Evolutionary conservation across 495 filamentous ascomycete species (phyloP).

Genomic region (Articulospora tetracladia): DNA sequence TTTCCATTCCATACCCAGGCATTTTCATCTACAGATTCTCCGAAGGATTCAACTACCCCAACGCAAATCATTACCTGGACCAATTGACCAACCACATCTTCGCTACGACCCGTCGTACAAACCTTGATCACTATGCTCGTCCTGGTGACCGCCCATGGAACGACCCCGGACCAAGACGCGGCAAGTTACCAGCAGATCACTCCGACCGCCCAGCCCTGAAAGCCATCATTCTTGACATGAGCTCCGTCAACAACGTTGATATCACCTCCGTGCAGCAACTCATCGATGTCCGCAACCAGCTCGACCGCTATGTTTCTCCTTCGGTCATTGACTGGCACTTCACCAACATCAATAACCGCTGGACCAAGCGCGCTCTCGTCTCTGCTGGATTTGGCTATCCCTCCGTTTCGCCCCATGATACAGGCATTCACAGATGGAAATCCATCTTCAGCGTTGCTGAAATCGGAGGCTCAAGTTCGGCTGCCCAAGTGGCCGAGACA

Average conservation of each 20-base stretch:
- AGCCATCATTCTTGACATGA: constrained; percentile 93
- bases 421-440: constrained; percentile 69
- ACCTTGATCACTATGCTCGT: constrained; percentile 54
- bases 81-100: constrained; percentile 72
- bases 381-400: constrained; percentile 92
- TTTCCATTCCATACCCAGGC: constrained; percentile 81
- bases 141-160: constrained; percentile 95
- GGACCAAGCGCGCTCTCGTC: constrained; percentile 94
- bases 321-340: constrained; percentile 94
- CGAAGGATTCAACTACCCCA: constrained; percentile 96
- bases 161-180: constrained; percentile 74
- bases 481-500: constrained; percentile 52
- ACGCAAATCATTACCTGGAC: constrained; percentile 88
- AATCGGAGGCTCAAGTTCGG: constrained; percentile 67
- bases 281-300: constrained; percentile 96
- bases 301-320: constrained; percentile 82
- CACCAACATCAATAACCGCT: constrained; percentile 90
- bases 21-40: constrained; percentile 98
- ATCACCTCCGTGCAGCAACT: constrained; percentile 91
- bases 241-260: constrained; percentile 94
- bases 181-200: constrained; percentile 43
- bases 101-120: constrained; percentile 71
- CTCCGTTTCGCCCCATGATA: constrained; percentile 46
- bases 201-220: constrained; percentile 72
- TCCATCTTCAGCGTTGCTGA: constrained; percentile 96